A percentile compares a stretch with the other conserved stretches of the same genome.
Conservation (phyloP, 768 basidiomycete genomes). For the Gelatoporia subvermispora region DNA sequence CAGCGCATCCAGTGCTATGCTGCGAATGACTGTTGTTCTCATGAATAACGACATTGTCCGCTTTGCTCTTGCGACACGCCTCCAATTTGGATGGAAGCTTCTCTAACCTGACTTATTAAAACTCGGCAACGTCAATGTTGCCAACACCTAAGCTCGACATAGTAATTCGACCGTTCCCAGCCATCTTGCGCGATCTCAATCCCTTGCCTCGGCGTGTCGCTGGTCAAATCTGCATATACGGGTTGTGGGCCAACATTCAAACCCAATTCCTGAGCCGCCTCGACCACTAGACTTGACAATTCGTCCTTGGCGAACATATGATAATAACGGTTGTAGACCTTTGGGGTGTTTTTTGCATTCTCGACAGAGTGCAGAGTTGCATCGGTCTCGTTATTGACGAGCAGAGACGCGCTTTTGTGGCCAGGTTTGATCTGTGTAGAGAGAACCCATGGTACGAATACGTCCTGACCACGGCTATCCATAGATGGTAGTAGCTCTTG, state of each 20-base stretch:
- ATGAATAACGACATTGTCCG: too few relatives aligned
- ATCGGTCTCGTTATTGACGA: background rate
- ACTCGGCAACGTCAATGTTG: slow-evolving; percentile 17
- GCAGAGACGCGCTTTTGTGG: background rate
- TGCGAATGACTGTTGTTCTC: too few relatives aligned
- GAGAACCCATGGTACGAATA: slow-evolving; percentile 87
- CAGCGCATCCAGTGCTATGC: background rate
- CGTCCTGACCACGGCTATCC: slow-evolving; percentile 55
- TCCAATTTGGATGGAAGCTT: too few relatives aligned
- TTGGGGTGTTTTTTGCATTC: slow-evolving; percentile 13
- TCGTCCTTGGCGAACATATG: slow-evolving; percentile 91
- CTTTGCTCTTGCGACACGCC: too few relatives aligned
- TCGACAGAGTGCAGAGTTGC: background rate
- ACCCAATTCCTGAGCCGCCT: slow-evolving; percentile 57
- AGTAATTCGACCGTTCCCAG: slow-evolving; percentile 89
- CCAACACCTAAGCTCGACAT: slow-evolving; percentile 74
- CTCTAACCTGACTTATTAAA: background rate
- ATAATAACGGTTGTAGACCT: slow-evolving; percentile 85
- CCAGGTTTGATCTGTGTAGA: slow-evolving; percentile 27
- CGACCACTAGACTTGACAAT: slow-evolving; percentile 51
- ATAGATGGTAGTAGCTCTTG: background rate
- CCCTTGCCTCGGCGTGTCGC: slow-evolving; percentile 31
- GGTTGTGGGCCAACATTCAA: slow-evolving; percentile 34
- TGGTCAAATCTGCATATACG: background rate
- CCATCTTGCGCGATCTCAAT: slow-evolving; percentile 68